phyloP scores from a whole-genome alignment of 306 rosid species.

The Adenanthera pavonina region DNA sequence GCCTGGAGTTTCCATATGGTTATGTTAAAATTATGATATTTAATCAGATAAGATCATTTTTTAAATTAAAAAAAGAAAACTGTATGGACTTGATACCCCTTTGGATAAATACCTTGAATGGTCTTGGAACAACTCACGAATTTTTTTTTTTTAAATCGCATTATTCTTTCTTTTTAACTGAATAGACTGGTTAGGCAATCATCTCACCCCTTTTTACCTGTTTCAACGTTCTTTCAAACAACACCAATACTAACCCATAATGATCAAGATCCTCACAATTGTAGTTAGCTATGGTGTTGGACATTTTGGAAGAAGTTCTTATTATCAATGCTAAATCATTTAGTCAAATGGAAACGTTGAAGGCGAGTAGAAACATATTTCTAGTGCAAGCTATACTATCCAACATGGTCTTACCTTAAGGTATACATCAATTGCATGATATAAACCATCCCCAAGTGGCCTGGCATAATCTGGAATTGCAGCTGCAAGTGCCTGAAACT shows the following conservation, averaged over 20 bases:
- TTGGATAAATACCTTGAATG: constrained; percentile 16
- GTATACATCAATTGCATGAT: constrained; percentile 86
- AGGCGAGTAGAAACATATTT: constrained; percentile 11
- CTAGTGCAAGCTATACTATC: constrained; percentile 10
- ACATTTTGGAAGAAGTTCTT: background rate
- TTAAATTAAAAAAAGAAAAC: background rate
- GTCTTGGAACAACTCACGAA: background rate
- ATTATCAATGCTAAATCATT: background rate
- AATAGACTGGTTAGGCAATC: constrained; percentile 16
- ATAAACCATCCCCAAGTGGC: constrained; percentile 75
- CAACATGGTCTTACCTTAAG: constrained; percentile 66
- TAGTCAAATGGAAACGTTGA: background rate
- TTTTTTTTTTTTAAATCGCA: background rate
- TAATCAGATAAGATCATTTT: background rate
- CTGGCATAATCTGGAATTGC: constrained; percentile 84
- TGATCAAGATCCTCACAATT: constrained; percentile 25
- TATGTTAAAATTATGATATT: constrained; percentile 21
- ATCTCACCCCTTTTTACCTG: background rate
- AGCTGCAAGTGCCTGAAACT: constrained; percentile 82
- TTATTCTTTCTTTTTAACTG: constrained; percentile 1
- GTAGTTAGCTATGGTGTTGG: constrained; percentile 12
- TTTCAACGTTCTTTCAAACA: background rate
- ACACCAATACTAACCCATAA: background rate
- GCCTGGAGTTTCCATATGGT: constrained; percentile 56
- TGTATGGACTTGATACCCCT: background rate